A percentile compares a stretch with the other conserved stretches of the same genome.
Evolutionary conservation across 352 stramenopile genomes (phyloP).

Genomic region (Phytophthora europaea): DNA sequence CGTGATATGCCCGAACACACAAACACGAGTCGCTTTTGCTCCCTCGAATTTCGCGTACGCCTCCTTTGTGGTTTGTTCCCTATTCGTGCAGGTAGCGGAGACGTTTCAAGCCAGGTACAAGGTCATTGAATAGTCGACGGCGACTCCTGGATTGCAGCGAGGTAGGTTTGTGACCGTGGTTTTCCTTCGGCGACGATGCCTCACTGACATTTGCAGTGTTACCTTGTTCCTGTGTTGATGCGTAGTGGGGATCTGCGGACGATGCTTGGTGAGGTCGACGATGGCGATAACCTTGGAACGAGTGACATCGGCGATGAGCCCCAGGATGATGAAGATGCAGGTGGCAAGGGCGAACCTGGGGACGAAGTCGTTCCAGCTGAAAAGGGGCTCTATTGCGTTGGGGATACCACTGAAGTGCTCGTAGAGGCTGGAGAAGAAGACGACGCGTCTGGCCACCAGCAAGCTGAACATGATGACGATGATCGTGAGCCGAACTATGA

Average conservation of each 20-base stretch:
- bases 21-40: constrained; percentile 36
- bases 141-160: background rate
- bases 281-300: background rate
- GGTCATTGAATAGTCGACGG: background rate
- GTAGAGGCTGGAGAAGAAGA: background rate
- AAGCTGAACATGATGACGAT: background rate
- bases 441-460: background rate
- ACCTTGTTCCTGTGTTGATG: background rate
- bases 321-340: background rate
- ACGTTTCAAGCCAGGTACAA: constrained; percentile 33
- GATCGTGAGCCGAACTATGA: background rate
- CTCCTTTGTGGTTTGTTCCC: constrained; percentile 5
- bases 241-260: background rate
- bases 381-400: background rate
- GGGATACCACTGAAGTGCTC: background rate
- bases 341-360: background rate
- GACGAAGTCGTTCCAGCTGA: background rate
- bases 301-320: background rate
- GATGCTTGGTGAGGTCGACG: constrained; percentile 14
- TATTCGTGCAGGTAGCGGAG: constrained; percentile 7
- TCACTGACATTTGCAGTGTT: background rate
- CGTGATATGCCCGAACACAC: constrained; percentile 28
- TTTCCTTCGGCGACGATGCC: background rate
- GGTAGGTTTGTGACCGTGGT: background rate
- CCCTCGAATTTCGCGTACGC: constrained; percentile 19